These are phyloP conservation scores for Lepidopterella palustris DNA, from an alignment of 495 filamentous ascomycete genomes.

Conservation along the genomic window DNA sequence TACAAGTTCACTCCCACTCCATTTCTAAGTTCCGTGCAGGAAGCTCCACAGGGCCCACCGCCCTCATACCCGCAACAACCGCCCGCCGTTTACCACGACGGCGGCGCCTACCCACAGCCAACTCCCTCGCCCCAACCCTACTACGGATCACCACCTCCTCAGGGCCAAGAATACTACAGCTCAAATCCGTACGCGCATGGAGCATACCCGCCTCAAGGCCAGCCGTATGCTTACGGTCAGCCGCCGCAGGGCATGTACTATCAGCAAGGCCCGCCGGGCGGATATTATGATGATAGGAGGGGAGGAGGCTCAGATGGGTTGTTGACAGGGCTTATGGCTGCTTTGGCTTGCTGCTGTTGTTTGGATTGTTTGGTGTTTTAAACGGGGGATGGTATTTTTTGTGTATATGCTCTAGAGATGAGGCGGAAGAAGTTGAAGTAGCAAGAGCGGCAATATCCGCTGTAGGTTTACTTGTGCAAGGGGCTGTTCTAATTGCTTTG, in stretches of 20 bases:
- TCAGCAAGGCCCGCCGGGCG: conserved; percentile 32
- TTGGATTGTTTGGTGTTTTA: conserved; percentile 52
- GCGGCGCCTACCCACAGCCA: conserved; percentile 6
- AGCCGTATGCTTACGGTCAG: conserved; percentile 27
- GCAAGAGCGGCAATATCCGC: neutral
- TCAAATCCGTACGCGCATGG: conserved; percentile 9
- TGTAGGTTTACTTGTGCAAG: neutral
- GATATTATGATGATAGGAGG: conserved; percentile 39
- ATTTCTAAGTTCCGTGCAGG: neutral
- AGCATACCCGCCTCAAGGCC: conserved; percentile 34
- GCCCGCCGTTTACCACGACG: conserved; percentile 18
- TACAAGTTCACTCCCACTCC: neutral
- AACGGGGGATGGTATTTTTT: conserved; percentile 2
- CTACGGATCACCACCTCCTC: conserved; percentile 10
- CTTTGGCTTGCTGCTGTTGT: conserved; percentile 49
- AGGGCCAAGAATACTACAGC: conserved; percentile 18
- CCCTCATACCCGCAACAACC: conserved; percentile 14
- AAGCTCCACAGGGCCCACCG: conserved; percentile 15
- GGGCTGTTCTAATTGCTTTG: neutral
- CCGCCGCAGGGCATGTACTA: conserved; percentile 32
- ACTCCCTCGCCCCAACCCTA: conserved; percentile 10
- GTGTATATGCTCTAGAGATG: too few relatives aligned
- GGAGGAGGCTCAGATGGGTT: conserved; percentile 36
- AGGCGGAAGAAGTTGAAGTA: conserved; percentile 3
- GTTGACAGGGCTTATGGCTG: conserved; percentile 45